Evolutionary conservation across 176 grass and related monocot genomes (phyloP), one percentile per base, ranked within the genome.

Genomic region (Carex myosuroides): DNA sequence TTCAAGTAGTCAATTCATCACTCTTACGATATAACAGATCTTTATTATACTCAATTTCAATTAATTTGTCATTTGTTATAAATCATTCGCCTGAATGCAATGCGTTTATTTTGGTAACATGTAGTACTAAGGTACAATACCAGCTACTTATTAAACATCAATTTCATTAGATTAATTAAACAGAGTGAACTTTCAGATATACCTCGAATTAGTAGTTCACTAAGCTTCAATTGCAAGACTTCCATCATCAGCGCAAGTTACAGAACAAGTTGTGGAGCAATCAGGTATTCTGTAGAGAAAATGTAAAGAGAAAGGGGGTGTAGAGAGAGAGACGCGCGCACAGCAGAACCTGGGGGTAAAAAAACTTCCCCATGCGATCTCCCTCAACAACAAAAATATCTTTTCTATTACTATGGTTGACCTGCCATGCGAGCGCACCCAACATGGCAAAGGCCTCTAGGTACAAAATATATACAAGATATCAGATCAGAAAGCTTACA

Each of bases 361-460:
- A 62, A 42, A 7, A 10, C 1, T 37, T 85, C 57, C 70, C 83
- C 83, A 64, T 85, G 83, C 83, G 68, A 75, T 85, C 83, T 85
- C 64, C 83, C 66, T 53, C 83, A 7, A 60, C 70, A 76, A 85
- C 53, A 62, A 59, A 75, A 77, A 18, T 39, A 63, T 8, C 5
- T 39, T 55, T 54, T 78, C 66, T 86, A 80, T 86, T 86, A 86
- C 50, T 86, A 37, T 16, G 13, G 37, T 12, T 68, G 84, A 79
- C 61, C 84, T 59, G 84, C 55, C 84, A 81, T 79, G 74, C 83
- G 83, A 85, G 83, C 83, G 64, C 83, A 85, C 83, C 83, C 83
- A 18, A 77, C 83, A 85, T 85, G 83, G 83, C 83, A 85, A 85
- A 76, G 83, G 70, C 63, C 83, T 76, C 68, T 63, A 54, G 10